Conservation (phyloP, 768 basidiomycete species). For the Leccinum longicurvipes region DNA sequence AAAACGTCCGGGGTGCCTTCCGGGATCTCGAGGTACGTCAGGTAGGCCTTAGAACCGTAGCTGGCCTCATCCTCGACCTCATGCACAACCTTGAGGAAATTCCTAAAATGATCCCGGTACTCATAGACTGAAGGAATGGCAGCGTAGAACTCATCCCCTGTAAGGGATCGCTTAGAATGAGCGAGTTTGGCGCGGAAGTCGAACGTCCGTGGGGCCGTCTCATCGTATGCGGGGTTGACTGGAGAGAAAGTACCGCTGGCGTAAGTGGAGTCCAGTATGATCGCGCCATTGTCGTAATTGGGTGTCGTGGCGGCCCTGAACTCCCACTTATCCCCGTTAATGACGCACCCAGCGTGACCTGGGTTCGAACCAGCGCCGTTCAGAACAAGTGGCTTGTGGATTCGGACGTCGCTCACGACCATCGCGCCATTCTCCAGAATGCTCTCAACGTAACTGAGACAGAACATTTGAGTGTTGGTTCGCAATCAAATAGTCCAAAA, state of each 20-base stretch:
- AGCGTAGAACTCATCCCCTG: constrained; percentile 17
- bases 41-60: constrained; percentile 27
- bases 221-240: constrained; percentile 26
- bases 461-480: background rate
- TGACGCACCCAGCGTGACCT: constrained; percentile 26
- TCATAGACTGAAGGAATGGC: constrained; percentile 19
- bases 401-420: constrained; percentile 24
- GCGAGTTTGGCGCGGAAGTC: constrained; percentile 23
- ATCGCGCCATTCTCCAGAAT: constrained; percentile 35
- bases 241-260: constrained; percentile 28
- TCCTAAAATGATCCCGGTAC: constrained; percentile 24
- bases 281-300: constrained; percentile 18
- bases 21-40: constrained; percentile 22
- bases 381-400: constrained; percentile 31
- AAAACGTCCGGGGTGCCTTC: constrained; percentile 27
- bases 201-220: constrained; percentile 18
- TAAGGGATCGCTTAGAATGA: constrained; percentile 13
- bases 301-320: constrained; percentile 28
- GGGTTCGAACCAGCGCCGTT: constrained; percentile 13
- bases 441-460: constrained; percentile 24
- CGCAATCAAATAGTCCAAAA: constrained; percentile 3
- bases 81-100: constrained; percentile 28
- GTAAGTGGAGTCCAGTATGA: constrained; percentile 29
- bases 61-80: constrained; percentile 27
- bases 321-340: constrained; percentile 28